These are phyloP conservation scores for Agaricales sp. DNA, from an alignment of 1,284 basidiomycete species.

Conservation along the genomic window DNA sequence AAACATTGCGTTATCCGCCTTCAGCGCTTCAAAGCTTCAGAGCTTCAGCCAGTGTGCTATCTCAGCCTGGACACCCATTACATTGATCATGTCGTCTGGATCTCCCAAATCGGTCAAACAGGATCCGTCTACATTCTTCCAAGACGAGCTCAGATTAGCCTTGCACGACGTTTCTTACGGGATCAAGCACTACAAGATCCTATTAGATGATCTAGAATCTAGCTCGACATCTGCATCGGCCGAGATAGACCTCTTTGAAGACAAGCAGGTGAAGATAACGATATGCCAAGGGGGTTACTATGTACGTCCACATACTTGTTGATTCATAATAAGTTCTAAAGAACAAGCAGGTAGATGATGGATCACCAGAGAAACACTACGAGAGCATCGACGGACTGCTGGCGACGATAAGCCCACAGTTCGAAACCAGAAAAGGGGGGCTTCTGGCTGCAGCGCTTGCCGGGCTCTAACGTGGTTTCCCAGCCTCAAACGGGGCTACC, in stretches of 20 bases:
- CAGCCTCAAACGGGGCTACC: too few relatives aligned
- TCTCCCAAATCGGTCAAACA: not conserved
- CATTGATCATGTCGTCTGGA: not conserved
- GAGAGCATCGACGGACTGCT: slow-evolving; percentile 52
- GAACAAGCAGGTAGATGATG: too few relatives aligned
- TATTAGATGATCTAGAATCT: not conserved
- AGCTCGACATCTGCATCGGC: not conserved
- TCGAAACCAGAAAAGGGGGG: slow-evolving; percentile 34
- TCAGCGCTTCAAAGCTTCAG: too few relatives aligned
- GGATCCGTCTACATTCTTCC: not conserved
- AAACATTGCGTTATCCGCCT: too few relatives aligned
- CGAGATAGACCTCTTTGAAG: slow-evolving; percentile 6
- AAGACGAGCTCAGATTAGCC: not conserved
- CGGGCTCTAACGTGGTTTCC: slow-evolving; percentile 27
- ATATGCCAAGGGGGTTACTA: not conserved
- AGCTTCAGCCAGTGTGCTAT: too few relatives aligned
- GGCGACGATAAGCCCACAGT: slow-evolving; percentile 38
- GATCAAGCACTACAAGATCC: not conserved
- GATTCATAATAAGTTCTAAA: too few relatives aligned
- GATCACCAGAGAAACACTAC: slow-evolving; percentile 15
- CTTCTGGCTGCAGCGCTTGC: slow-evolving; percentile 37
- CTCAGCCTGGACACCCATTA: too few relatives aligned
- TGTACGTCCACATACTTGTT: not conserved
- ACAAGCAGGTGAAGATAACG: slow-evolving; percentile 9
- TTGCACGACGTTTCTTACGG: not conserved